Base-by-base conservation (phyloP, 768 basidiomycete species). In the Thelephora aurantiotincta region DNA sequence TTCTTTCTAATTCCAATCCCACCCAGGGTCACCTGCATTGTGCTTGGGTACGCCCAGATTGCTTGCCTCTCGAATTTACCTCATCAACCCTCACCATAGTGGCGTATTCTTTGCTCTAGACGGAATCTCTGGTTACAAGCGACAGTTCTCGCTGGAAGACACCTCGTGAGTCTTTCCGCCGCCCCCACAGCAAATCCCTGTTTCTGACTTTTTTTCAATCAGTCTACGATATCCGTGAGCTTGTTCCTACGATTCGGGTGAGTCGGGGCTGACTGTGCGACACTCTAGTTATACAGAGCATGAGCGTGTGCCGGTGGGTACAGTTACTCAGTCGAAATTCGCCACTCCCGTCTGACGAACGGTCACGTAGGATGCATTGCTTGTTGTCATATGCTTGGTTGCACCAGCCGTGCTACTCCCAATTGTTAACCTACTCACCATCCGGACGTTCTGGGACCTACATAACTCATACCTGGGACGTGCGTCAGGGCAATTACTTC, bases 391-490 rank as follows among this genome's bases (percentile, higher is more conserved):
- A 33, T 71, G 73, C 11, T 43, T 73, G 22, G 75, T 80, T 2
- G 70, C 85, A 2, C 93, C 93, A 0, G 59, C 88, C 18, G 56
- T 78, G 41, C 64, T 90, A 37, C 78, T 88, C 57, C 70, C 80
- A 16, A 53, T 78, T 16, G 71, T 93, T 54, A 86, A 87, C 54
- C 49, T 78, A 18, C 44, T 85, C 12, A 82, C 88, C 18, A 68
- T 89, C 23, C 74, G 82, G n/a, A 82, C 79, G 2, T 79, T 78
- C 68, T 97, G 92, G 91, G 93, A 96, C 57, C 66, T 83, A 26
- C 93, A 96, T 58, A 81, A 77, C 56, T 70, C 82, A 64, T 53
- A 60, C 51, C 65, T 75, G 2, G 72, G 72, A 13, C 50, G 74
- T 73, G 49, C 33, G 69, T 60, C 11, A 22, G 44, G 1, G 6